phyloP scores from a whole-genome alignment of 345 rosid genomes.

The Geranium rotundifolium region DNA sequence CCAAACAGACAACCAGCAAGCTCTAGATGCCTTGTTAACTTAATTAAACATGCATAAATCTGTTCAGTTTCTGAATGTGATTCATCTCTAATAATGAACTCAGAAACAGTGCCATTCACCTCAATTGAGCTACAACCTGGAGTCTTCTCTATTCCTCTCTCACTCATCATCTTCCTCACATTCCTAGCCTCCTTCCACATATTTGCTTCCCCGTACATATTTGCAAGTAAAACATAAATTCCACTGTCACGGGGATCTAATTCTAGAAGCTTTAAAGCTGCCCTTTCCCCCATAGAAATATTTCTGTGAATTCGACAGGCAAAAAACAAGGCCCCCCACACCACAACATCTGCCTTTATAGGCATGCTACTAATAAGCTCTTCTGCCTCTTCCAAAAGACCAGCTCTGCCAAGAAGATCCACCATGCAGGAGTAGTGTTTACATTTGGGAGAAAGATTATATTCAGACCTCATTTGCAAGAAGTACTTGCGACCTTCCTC shows the following conservation, averaged over 20 bases:
- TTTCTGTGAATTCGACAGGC: constrained; percentile 66
- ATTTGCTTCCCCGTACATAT: constrained; percentile 63
- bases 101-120: constrained; percentile 44
- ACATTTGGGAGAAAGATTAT: constrained; percentile 37
- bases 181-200: constrained; percentile 60
- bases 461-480: constrained; percentile 51
- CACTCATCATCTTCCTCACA: constrained; percentile 56
- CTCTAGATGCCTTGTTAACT: constrained; percentile 32
- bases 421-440: constrained; percentile 92
- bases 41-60: constrained; percentile 47
- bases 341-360: constrained; percentile 56
- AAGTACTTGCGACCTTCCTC: constrained; percentile 59
- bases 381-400: constrained; percentile 65
- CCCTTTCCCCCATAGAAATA: constrained; percentile 55
- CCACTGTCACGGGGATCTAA: constrained; percentile 75
- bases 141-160: constrained; percentile 64
- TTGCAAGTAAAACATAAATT: constrained; percentile 62
- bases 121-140: constrained; percentile 77
- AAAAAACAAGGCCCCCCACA: constrained; percentile 79
- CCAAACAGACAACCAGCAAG: constrained; percentile 9
- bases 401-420: constrained; percentile 79
- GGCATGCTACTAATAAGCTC: constrained; percentile 59
- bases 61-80: constrained; percentile 38
- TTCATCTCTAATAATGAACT: constrained; percentile 65
- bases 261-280: constrained; percentile 63